Evolutionary conservation across 768 basidiomycete genomes (phyloP).

Genomic region (Pleurotus ostreatus): DNA sequence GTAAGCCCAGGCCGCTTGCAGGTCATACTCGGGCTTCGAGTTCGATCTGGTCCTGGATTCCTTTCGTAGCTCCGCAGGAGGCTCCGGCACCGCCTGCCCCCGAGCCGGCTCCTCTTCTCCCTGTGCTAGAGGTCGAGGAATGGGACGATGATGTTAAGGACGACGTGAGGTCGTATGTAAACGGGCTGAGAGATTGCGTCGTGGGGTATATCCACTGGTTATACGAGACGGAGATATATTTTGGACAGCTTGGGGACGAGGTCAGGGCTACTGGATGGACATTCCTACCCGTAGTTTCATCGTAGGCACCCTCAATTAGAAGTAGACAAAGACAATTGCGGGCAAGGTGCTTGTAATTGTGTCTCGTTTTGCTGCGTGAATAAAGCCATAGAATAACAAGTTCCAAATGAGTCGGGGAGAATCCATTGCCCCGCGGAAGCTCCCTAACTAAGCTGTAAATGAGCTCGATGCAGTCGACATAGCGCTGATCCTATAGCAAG

Average conservation of each 20-base stretch:
- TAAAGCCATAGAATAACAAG: no score
- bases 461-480: no score
- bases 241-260: slow-evolving; percentile 20
- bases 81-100: no score
- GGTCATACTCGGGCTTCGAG: slow-evolving; percentile 9
- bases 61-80: neutral
- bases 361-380: no score
- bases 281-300: neutral
- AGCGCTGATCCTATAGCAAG: no score
- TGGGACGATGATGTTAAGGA: slow-evolving; percentile 1
- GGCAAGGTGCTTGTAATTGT: no score
- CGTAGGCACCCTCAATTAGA: neutral
- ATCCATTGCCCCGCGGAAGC: no score
- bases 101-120: neutral
- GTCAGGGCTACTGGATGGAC: slow-evolving; percentile 13
- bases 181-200: slow-evolving; percentile 52
- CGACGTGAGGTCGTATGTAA: slow-evolving; percentile 32
- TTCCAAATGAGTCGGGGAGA: no score
- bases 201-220: slow-evolving; percentile 60
- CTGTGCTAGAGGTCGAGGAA: neutral
- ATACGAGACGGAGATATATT: slow-evolving; percentile 60
- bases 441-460: no score
- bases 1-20: neutral
- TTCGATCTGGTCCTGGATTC: slow-evolving; percentile 15
- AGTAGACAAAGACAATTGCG: no score